Evolutionary conservation across 1,139 yeast genomes (phyloP).

Genomic region (Taphrina confusa): DNA sequence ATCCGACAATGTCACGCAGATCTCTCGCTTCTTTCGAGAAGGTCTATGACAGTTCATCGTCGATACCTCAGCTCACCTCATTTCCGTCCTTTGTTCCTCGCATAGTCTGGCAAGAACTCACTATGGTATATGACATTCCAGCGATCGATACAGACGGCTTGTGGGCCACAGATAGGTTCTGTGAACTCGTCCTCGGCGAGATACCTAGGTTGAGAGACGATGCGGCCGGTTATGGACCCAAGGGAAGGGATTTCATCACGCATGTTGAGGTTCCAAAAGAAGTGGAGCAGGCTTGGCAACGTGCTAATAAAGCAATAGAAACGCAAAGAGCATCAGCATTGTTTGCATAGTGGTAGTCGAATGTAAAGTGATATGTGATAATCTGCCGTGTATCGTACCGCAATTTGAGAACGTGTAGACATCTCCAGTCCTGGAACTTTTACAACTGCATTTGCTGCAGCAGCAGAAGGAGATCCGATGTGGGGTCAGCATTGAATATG

Average conservation of each 20-base stretch:
- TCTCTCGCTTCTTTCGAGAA: conserved; percentile 26
- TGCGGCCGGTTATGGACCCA: conserved; percentile 20
- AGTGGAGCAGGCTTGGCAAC: conserved; percentile 17
- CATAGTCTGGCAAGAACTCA: not conserved
- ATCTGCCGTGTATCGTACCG: too few relatives aligned
- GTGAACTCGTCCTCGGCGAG: conserved; percentile 24
- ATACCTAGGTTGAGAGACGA: conserved; percentile 27
- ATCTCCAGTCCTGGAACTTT: too few relatives aligned
- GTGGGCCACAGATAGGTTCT: conserved; percentile 16
- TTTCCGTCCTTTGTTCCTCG: conserved; percentile 27
- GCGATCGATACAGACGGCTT: not conserved
- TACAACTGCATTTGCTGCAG: too few relatives aligned
- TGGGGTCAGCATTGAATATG: too few relatives aligned
- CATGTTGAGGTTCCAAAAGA: conserved; percentile 17
- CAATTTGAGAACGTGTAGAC: too few relatives aligned
- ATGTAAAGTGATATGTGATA: too few relatives aligned
- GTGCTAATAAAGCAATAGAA: not conserved
- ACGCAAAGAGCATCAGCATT: conserved; percentile 7
- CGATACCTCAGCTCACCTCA: not conserved
- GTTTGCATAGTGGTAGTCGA: too few relatives aligned
- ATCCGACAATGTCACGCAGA: conserved; percentile 32
- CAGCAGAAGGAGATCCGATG: too few relatives aligned
- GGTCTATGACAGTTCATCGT: not conserved
- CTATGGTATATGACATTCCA: not conserved
- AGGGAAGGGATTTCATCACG: conserved; percentile 19